Conservation (phyloP, 352 stramenopile species). For the Phytophthora pisi region DNA sequence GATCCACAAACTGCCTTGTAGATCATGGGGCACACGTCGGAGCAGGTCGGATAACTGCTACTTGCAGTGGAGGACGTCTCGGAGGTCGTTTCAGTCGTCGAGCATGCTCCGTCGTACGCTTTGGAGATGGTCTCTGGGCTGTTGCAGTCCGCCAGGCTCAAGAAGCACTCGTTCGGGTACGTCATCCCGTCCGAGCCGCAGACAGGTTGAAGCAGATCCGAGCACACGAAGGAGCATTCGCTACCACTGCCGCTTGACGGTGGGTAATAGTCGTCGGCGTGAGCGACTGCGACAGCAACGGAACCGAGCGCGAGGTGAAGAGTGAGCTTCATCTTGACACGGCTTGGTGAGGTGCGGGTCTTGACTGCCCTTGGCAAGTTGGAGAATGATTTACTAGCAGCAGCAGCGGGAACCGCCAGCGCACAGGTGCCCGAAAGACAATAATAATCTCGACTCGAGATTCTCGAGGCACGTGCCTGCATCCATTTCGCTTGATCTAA, state of each 20-base stretch:
- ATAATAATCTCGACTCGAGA: not conserved
- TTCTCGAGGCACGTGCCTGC: not conserved
- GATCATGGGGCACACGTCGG: slow-evolving; percentile 31
- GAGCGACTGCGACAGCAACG: not conserved
- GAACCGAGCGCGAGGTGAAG: not conserved
- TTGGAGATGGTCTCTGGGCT: slow-evolving; percentile 1
- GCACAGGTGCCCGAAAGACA: not conserved
- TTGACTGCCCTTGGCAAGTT: slow-evolving; percentile 3
- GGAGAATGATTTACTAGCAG: slow-evolving; percentile 6
- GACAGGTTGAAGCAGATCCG: slow-evolving; percentile 4
- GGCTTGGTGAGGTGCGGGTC: not conserved
- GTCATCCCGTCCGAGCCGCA: slow-evolving; percentile 24
- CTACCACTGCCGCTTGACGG: not conserved
- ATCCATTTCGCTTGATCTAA: slow-evolving; percentile 7
- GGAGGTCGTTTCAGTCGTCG: not conserved
- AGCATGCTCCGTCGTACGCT: slow-evolving; percentile 2
- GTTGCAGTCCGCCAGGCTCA: slow-evolving; percentile 14
- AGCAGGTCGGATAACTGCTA: slow-evolving; percentile 15
- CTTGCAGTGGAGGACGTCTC: not conserved
- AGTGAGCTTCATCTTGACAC: slow-evolving; percentile 7
- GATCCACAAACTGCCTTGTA: slow-evolving; percentile 37
- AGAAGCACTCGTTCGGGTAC: slow-evolving; percentile 18
- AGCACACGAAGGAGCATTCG: slow-evolving; percentile 1
- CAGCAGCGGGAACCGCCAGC: not conserved
- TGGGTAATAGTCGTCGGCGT: not conserved